These are phyloP conservation scores for Trematosphaeria pertusa DNA, from an alignment of 2,329 filamentous ascomycete genomes.

Conservation along the genomic window DNA sequence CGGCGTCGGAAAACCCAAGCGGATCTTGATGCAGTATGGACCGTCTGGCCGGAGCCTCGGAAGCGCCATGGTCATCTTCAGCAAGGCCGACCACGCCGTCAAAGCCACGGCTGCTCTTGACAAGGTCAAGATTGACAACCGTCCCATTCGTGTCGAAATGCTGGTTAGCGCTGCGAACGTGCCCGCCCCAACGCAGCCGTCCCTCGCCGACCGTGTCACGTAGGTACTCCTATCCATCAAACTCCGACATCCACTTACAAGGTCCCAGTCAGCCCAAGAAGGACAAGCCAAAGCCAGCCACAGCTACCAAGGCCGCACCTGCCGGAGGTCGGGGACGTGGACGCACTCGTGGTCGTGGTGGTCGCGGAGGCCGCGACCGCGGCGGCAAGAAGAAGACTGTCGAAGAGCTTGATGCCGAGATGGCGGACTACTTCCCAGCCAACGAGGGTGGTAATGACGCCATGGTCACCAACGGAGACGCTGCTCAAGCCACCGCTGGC, in stretches of 20 bases:
- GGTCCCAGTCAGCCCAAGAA: slow-evolving; percentile 69
- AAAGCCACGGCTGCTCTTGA: slow-evolving; percentile 86
- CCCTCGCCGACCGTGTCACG: slow-evolving; percentile 82
- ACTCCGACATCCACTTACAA: slow-evolving; percentile 35
- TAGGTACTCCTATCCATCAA: slow-evolving; percentile 53
- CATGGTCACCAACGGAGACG: slow-evolving; percentile 53
- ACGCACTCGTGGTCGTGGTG: slow-evolving; percentile 60
- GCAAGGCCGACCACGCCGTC: slow-evolving; percentile 78
- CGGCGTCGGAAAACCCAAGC: slow-evolving; percentile 89
- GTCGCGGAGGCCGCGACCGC: slow-evolving; percentile 55
- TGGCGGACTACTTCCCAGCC: slow-evolving; percentile 88
- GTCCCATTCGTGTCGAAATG: slow-evolving; percentile 95
- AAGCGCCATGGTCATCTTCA: slow-evolving; percentile 88
- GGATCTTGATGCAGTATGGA: slow-evolving; percentile 89
- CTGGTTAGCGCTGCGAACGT: slow-evolving; percentile 79
- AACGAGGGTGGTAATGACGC: slow-evolving; percentile 53
- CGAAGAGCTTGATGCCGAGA: slow-evolving; percentile 95
- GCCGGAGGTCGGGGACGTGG: slow-evolving; percentile 48
- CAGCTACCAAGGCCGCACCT: slow-evolving; percentile 71
- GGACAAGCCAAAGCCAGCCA: slow-evolving; percentile 72
- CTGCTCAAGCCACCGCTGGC: slow-evolving; percentile 51
- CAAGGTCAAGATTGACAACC: slow-evolving; percentile 86
- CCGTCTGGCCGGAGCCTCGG: slow-evolving; percentile 91
- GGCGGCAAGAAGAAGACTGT: slow-evolving; percentile 87
- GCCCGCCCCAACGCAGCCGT: slow-evolving; percentile 71